Evolutionary conservation across 2,329 filamentous ascomycete species (phyloP), one percentile per base, ranked within the genome.

Genomic region (Hymenoscyphus repandus): DNA sequence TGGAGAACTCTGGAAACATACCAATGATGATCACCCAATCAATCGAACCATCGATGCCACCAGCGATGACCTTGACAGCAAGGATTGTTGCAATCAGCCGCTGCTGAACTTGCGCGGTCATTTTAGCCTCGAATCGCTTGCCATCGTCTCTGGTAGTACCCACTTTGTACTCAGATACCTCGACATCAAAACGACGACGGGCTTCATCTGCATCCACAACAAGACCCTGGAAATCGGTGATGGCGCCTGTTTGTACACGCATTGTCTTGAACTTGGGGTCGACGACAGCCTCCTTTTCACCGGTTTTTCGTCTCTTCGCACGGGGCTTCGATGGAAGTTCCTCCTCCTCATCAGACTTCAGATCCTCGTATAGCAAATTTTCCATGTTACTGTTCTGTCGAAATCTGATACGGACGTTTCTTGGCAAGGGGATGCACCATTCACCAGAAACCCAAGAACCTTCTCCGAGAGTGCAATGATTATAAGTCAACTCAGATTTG

Each of bases 11-110:
- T 1, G 79, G 82, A 59, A 82, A 84, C 12, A 81, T 64, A 18
- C 72, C 72, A 57, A 77, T 65, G 51, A 84, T 68, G 37, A 84
- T 59, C 9, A 80, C 80, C 75, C 81, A 84, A 58, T 86, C 82
- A 18, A 83, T 71, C 1, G 72, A 69, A 57, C 77, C 74, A 55
- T 81, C 77, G 10, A 81, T 70, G 6, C 83, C 83, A 9, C 83
- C 83, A 6, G 83, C 68, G 7, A 86, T 66, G 6, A 76, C 76
- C 15, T 76, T 74, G 34, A 84, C 70, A 12, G 78, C 75, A 45
- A 85, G 69, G 51, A 84, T 79, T 2, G 79, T 77, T 15, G 79
- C 75, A 46, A 84, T 68, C 27, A 82, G 68, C 40, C 76, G 71
- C 33, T 68, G 69, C 50, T 74, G 72, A 59, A 72, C 70, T 44